Evolutionary conservation across 805 yeast species (phyloP).

Genomic region (Barnettozyma sucrosica): DNA sequence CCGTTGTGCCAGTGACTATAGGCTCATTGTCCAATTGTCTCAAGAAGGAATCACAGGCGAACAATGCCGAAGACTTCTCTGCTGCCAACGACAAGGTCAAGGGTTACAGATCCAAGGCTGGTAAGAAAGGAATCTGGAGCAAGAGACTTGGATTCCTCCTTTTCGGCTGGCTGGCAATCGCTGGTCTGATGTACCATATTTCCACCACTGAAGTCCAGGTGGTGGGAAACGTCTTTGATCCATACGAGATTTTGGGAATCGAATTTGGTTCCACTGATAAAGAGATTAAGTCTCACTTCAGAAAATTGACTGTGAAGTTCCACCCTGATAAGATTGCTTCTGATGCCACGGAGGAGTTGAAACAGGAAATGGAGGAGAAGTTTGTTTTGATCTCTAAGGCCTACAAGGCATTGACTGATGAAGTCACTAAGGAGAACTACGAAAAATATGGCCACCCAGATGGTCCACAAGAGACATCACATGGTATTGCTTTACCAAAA

Average conservation of each 20-base stretch:
- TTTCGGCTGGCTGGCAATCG: constrained; percentile 28
- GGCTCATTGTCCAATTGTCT: constrained; percentile 6
- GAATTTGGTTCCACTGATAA: constrained; percentile 63
- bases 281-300: constrained; percentile 74
- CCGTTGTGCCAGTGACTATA: constrained; percentile 20
- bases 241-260: constrained; percentile 80
- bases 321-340: constrained; percentile 90
- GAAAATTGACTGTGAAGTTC: constrained; percentile 78
- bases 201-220: constrained; percentile 31
- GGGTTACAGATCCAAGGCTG: constrained; percentile 9
- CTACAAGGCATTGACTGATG: constrained; percentile 92
- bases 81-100: constrained; percentile 9
- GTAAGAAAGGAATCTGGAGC: constrained; percentile 10
- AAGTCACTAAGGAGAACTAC: constrained; percentile 72
- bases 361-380: constrained; percentile 57
- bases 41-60: constrained; percentile 6
- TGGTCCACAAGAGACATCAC: constrained; percentile 86
- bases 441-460: constrained; percentile 94
- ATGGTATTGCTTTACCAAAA: constrained; percentile 93
- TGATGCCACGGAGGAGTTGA: constrained; percentile 46
- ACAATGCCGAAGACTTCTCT: constrained; percentile 1
- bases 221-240: constrained; percentile 65
- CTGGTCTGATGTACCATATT: constrained; percentile 33
- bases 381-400: constrained; percentile 86
- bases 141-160: constrained; percentile 15